A percentile compares a stretch with the other conserved stretches of the same genome.
Evolutionary conservation across 805 yeast genomes (phyloP).

Genomic region (Kuraishia piskuri): DNA sequence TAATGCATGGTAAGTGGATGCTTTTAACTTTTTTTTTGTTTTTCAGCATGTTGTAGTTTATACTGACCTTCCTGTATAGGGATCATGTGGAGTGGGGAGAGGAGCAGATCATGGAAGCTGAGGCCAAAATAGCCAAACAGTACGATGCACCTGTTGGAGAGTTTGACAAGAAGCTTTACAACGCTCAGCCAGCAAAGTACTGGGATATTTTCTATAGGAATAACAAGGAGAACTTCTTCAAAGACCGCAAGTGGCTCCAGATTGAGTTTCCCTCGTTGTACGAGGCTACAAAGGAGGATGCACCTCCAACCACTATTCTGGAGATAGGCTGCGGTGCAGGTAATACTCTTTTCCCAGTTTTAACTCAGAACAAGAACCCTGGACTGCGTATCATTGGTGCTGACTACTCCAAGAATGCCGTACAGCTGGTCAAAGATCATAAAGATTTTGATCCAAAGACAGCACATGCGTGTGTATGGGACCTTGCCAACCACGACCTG

Average conservation of each 20-base stretch:
- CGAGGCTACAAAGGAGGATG: conserved; percentile 63
- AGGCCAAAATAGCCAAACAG: conserved; percentile 66
- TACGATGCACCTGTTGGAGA: conserved; percentile 79
- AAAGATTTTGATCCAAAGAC: conserved; percentile 48
- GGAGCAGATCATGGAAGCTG: conserved; percentile 72
- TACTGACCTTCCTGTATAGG: conserved; percentile 22
- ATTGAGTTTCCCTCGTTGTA: conserved; percentile 87
- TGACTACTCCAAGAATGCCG: conserved; percentile 86
- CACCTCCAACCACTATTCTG: conserved; percentile 64
- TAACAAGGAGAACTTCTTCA: conserved; percentile 89
- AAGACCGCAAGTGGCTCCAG: conserved; percentile 93
- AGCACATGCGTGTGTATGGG: conserved; percentile 92
- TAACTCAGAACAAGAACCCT: conserved; percentile 77
- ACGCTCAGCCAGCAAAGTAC: conserved; percentile 81
- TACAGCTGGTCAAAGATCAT: conserved; percentile 67
- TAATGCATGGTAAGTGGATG: conserved; percentile 62
- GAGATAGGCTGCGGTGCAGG: conserved; percentile 99
- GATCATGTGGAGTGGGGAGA: conserved; percentile 98
- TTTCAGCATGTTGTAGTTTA: too few relatives aligned
- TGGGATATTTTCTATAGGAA: conserved; percentile 94
- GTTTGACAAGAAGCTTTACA: conserved; percentile 70
- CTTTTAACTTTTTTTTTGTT: neutral
- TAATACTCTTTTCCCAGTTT: conserved; percentile 87
- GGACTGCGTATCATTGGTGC: conserved; percentile 70
- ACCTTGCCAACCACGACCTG: conserved; percentile 70